These are phyloP conservation scores for Chara braunii DNA, from an alignment of 139 green algal genomes.

Conservation along the genomic window DNA sequence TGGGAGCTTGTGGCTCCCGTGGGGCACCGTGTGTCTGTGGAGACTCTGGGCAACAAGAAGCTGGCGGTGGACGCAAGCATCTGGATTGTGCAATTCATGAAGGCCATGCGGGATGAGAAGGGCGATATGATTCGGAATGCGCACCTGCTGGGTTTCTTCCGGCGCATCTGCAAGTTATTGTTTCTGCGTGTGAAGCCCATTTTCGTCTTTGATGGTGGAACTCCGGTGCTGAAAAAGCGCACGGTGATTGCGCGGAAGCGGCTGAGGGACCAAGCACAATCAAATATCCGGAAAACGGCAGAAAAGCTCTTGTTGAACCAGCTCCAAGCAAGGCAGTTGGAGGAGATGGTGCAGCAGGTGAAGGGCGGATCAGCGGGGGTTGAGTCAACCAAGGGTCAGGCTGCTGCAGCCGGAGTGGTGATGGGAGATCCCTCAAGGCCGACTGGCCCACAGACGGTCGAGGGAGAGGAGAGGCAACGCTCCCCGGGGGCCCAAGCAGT, in stretches of 20 bases:
- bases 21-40: constrained; percentile 37
- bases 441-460: too few species aligned
- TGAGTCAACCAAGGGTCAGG: not conserved
- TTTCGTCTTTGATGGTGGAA: constrained; percentile 96
- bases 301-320: constrained; percentile 90
- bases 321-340: constrained; percentile 58
- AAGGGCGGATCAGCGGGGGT: not conserved
- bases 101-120: constrained; percentile 83
- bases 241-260: constrained; percentile 51
- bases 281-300: constrained; percentile 47
- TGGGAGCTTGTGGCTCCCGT: constrained; percentile 46
- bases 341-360: not conserved
- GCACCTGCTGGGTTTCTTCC: constrained; percentile 93
- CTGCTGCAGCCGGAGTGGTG: not conserved
- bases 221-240: constrained; percentile 80
- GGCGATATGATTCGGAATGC: constrained; percentile 88
- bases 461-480: too few species aligned
- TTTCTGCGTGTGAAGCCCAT: constrained; percentile 85
- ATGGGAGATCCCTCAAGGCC: too few species aligned
- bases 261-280: constrained; percentile 32
- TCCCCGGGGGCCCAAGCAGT: too few species aligned
- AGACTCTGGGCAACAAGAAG: constrained; percentile 36
- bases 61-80: constrained; percentile 67
- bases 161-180: constrained; percentile 88
- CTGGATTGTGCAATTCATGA: constrained; percentile 93